Evolutionary conservation across 495 filamentous ascomycete genomes (phyloP).

Genomic region (Poronia punctata): DNA sequence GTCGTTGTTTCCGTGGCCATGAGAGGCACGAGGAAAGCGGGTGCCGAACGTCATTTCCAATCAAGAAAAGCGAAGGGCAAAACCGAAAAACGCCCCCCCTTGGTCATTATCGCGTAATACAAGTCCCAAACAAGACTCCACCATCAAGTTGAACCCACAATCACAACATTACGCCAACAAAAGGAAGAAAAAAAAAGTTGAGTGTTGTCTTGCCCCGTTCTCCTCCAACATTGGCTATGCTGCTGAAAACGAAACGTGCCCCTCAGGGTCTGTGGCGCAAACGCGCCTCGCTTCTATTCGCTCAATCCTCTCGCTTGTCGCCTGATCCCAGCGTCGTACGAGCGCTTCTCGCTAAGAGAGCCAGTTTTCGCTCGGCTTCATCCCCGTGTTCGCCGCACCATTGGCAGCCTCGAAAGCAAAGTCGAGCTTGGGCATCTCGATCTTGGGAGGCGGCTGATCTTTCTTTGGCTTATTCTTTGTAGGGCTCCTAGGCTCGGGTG

Average conservation of each 20-base stretch:
- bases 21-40: background rate
- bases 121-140: conserved; percentile 9
- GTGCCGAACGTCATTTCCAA: conserved; percentile 1
- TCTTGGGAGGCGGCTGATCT: conserved; percentile 39
- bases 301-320: background rate
- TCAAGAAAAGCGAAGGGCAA: conserved; percentile 6
- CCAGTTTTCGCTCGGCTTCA: conserved; percentile 26
- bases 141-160: conserved; percentile 7
- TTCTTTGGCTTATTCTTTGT: conserved; percentile 36
- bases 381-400: conserved; percentile 11
- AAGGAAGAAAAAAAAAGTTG: background rate
- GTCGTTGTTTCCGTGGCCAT: conserved; percentile 4
- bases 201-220: background rate
- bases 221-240: background rate
- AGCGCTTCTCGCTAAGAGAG: conserved; percentile 22
- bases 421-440: conserved; percentile 51
- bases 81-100: conserved; percentile 14
- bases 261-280: background rate
- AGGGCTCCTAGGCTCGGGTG: conserved; percentile 40
- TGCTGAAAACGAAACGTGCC: background rate
- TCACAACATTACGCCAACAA: conserved; percentile 2
- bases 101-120: conserved; percentile 8
- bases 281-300: too few relatives aligned
- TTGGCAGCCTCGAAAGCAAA: conserved; percentile 26
- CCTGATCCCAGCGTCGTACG: conserved; percentile 1